Evolutionary conservation across 2,329 filamentous ascomycete genomes (phyloP).

Genomic region (Colletotrichum karsti): DNA sequence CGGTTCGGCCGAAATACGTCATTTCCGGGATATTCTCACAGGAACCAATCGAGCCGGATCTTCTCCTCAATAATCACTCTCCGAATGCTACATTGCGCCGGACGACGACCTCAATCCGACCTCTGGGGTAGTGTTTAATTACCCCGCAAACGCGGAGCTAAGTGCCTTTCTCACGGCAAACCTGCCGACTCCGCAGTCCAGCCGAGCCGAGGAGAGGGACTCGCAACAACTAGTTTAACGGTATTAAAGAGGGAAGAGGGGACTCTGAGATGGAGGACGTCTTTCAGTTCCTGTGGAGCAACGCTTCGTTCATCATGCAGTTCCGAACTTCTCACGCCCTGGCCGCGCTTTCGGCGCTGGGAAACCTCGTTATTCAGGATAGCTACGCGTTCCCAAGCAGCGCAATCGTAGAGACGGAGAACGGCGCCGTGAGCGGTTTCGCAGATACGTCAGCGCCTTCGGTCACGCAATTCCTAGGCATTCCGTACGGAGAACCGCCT

Average conservation of each 20-base stretch:
- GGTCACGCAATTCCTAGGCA: constrained; percentile 43
- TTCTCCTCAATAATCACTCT: not conserved
- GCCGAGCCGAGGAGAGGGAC: not conserved
- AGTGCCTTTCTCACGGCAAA: not conserved
- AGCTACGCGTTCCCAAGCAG: not conserved
- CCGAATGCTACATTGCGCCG: not conserved
- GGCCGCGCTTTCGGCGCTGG: not conserved
- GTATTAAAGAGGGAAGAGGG: not conserved
- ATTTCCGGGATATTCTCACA: not conserved
- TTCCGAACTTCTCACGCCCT: not conserved
- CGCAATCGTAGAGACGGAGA: not conserved
- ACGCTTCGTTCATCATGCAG: not conserved
- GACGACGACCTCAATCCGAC: not conserved
- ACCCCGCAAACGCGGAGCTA: not conserved
- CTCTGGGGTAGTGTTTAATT: not conserved
- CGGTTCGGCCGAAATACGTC: not conserved
- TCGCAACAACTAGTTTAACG: not conserved
- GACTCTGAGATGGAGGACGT: not conserved
- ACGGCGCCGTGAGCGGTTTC: not conserved
- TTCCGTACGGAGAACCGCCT: constrained; percentile 39
- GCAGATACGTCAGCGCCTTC: not conserved
- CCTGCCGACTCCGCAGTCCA: not conserved
- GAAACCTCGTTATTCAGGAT: not conserved
- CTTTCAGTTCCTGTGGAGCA: not conserved
- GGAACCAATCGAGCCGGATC: not conserved